A percentile compares a stretch with the other conserved stretches of the same genome.
Conservation (phyloP, 805 yeast species). For the Metschnikowia noctiluminum region DNA sequence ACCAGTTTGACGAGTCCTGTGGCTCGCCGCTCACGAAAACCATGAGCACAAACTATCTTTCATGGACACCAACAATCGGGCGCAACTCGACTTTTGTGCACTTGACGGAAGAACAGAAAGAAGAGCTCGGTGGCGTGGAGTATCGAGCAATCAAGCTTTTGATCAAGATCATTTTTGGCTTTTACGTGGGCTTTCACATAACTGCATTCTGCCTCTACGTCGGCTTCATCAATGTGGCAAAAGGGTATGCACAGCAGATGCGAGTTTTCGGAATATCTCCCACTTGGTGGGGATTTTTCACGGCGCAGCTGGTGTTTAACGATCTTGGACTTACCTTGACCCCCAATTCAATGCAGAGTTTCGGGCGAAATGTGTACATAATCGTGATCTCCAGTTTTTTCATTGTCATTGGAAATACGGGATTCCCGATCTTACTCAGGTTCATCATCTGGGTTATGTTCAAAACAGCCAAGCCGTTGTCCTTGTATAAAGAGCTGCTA, state of each 20-base stretch:
- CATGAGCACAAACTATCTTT: slow-evolving; percentile 65
- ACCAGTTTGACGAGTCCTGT: slow-evolving; percentile 14
- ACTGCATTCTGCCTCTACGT: slow-evolving; percentile 50
- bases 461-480: slow-evolving; percentile 62
- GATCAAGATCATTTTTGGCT: slow-evolving; percentile 58
- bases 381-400: slow-evolving; percentile 63
- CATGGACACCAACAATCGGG: slow-evolving; percentile 90
- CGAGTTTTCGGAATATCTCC: slow-evolving; percentile 62
- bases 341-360: slow-evolving; percentile 74
- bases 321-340: slow-evolving; percentile 84
- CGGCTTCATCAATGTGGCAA: slow-evolving; percentile 49
- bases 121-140: slow-evolving; percentile 96
- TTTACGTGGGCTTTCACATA: slow-evolving; percentile 75
- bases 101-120: slow-evolving; percentile 77
- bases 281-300: slow-evolving; percentile 92
- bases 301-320: slow-evolving; percentile 74
- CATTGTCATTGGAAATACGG: slow-evolving; percentile 90
- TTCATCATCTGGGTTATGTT: slow-evolving; percentile 78
- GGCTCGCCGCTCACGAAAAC: slow-evolving; percentile 18
- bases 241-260: slow-evolving; percentile 43
- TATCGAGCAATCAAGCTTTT: slow-evolving; percentile 83
- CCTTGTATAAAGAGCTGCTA: slow-evolving; percentile 67
- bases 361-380: slow-evolving; percentile 60
- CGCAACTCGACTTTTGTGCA: slow-evolving; percentile 90
- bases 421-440: slow-evolving; percentile 82